Evolutionary conservation across 179 eudicot species (phyloP), one percentile per base, ranked within the genome.

Genomic region (Drosera spatulata): DNA sequence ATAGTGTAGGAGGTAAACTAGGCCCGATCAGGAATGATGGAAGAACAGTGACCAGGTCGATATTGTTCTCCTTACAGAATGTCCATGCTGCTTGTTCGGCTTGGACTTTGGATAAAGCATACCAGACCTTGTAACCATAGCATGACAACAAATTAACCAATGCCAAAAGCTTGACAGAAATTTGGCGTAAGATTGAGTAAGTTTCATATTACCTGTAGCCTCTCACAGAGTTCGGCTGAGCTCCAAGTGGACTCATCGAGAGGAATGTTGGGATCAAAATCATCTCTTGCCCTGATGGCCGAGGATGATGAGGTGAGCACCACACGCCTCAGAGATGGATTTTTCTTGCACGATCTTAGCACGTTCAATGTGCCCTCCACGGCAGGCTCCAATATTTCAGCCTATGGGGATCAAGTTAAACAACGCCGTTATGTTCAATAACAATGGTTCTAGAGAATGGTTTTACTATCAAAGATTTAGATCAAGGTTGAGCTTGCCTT

Each of bases 41-140:
- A 45, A 89, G 71, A 39, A 93, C 50, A 3, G 93, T 89, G 6
- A 93, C 89, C 14, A 93, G 63, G 65, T 93, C 93, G 13, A 93
- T 82, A 56, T 74, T 67, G 72, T 85, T 84, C 61, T 80, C 76
- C 65, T 75, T 78, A 76, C 95, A 81, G 71, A 79, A 93, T 38
- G 81, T 80, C 99, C 99, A 93, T 50, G 99, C 99, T 49, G 94
- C 84, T 67, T 41, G 84, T 76, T 93, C 99, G 2, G 99, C 95
- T 47, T 76, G 72, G 10, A 86, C 85, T 74, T 93, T 93, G 0
- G 99, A 86, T 43, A 93, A 50, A 5, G 67, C 84, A 74, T 93
- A 93, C 99, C 99, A 93, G 12, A 78, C 72, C 95, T 87, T 60
- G n/a, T n/a, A n/a, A n/a, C 7, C 11, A 49, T 5, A 49, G 3